Evolutionary conservation across 1,139 yeast genomes (phyloP), one percentile per base, ranked within the genome.

Genomic region (Geotrichum carabidarum): DNA sequence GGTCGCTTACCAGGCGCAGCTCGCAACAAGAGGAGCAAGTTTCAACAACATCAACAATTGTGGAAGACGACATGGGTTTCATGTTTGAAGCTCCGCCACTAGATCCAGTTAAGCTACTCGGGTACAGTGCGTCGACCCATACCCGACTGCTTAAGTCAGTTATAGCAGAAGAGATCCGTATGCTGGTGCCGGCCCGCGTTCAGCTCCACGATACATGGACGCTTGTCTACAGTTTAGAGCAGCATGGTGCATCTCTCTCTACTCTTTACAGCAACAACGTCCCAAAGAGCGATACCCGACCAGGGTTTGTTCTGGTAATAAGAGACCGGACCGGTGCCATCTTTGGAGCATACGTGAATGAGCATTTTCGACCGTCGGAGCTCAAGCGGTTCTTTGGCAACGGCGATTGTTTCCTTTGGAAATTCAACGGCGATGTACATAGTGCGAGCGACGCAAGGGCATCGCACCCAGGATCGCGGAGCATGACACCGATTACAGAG

Each of bases 341-440:
- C 49, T 91, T 93, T 73, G 99, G 99, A 0, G 86, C 91, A 12
- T 93, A 82, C 67, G 64, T 83, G 53, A 93, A 89, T 68, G 96
- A 90, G 62, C 76, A 80, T 57, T 78, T 86, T 56, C 81, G 79
- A 58, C 85, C 90, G 3, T 77, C 83, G 62, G 82, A 82, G 50
- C 17, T 47, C 34, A 35, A 49, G 12, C 76, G 90, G 56, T 93
- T 84, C 71, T 86, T 83, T 63, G 99, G 99, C 1, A 91, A 91
- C 69, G 97, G 97, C 1, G 97, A 93, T 68, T 89, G 98, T 65
- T 90, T 91, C 63, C 75, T 93, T 36, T 93, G 97, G 97, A 86
- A 86, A 63, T 67, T 58, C 14, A 22, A 12, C 2, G 9, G 37
- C 4, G n/a, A 30, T 6, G 17, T 37, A 8, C 30, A 34, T 9